Evolutionary conservation across 495 filamentous ascomycete genomes (phyloP), one percentile per base, ranked within the genome.

Genomic region (Tuber indicum): DNA sequence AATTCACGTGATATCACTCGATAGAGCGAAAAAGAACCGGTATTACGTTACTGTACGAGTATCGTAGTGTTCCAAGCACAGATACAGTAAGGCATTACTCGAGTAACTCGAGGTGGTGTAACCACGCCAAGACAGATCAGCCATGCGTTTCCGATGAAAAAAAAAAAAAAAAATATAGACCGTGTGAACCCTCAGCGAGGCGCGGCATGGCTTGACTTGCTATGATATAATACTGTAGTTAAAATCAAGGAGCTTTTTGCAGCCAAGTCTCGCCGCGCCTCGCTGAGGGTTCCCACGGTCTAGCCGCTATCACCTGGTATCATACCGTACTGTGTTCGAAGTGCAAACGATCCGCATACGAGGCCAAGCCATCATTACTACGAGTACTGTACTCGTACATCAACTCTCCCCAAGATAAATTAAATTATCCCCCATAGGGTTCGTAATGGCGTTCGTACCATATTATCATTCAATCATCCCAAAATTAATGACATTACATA

Each of bases 1-100:
- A 19, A 36, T 66, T 66, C 58, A 66, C 58, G 58, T 66, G 58
- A 66, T 66, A 66, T 36, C 58, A 66, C 58, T 66, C 58, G 26
- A 17, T 36, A 5, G 58, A 32, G 16, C 32, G 17, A 36, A 66
- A 12, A 17, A 36, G 14, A 66, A 36, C 14, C 1, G 7, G 58
- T 12, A 32, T 62, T 32, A 16, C 39, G 39, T 41, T 41, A 41
- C 39, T 32, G 39, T 41, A 41, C 39, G 39, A 41, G 32, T 32
- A 32, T 32, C 32, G 32, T 41, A 41, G 3, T 3, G 10, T 23
- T 52, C 49, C 21, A 52, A 52, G 6, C 49, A n/a, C 7, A 26
- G 23, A 58, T 23, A n/a, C n/a, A n/a, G n/a, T n/a, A n/a, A 14
- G 52, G 1, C 58, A 17, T 32, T 17, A 66, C 32, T 32, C 32